These are phyloP conservation scores for Entophlyctis luteolus DNA, from an alignment of 192 early-diverging fungal species.

Conservation along the genomic window DNA sequence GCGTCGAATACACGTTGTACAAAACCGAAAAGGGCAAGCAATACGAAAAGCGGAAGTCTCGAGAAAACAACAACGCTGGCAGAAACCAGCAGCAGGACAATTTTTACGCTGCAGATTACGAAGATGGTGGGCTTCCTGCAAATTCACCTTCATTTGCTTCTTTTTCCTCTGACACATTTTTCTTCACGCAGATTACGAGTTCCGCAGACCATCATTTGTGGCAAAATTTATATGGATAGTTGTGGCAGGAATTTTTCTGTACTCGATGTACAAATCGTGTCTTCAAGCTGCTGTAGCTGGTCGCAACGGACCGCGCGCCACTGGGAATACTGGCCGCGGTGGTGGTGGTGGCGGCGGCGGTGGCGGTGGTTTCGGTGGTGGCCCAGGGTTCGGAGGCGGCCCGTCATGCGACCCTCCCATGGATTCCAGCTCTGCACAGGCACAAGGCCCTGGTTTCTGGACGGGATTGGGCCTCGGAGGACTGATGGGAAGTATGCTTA, in stretches of 20 bases:
- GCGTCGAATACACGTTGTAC: conserved; percentile 39
- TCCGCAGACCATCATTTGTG: not conserved
- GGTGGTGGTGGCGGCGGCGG: not conserved
- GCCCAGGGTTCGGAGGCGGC: not conserved
- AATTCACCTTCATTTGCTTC: no score
- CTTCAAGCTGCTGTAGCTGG: not conserved
- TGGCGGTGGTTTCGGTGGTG: conserved; percentile 4
- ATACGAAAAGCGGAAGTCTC: not conserved
- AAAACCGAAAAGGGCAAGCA: conserved; percentile 29
- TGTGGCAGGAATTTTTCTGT: conserved; percentile 12
- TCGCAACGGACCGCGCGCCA: not conserved
- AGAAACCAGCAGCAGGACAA: no score
- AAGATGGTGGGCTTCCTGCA: no score
- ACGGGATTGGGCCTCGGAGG: conserved; percentile 8
- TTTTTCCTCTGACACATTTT: no score
- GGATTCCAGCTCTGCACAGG: not conserved
- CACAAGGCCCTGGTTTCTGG: not conserved
- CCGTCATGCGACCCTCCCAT: not conserved
- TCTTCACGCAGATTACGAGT: not conserved
- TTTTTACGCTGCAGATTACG: no score
- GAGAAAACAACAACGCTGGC: not conserved
- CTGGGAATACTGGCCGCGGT: not conserved
- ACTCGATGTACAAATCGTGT: conserved; percentile 12
- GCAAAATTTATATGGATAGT: conserved; percentile 6
- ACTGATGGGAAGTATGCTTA: conserved; percentile 6